Base-by-base conservation (phyloP, 495 filamentous ascomycete genomes). In the Cercophora samala region DNA sequence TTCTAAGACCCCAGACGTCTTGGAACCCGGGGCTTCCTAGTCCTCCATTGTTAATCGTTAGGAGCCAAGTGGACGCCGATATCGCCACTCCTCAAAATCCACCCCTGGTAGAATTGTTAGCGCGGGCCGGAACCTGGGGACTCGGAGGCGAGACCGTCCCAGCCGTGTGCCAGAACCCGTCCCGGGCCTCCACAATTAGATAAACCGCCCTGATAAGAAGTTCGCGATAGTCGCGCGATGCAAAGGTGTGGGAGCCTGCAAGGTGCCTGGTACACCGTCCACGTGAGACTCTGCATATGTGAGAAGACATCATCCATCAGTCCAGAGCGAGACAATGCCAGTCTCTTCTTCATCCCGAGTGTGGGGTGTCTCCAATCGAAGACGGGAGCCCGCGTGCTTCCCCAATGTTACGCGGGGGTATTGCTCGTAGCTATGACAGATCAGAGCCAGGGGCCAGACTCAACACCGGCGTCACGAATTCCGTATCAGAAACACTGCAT, bases 131-230 rank as follows among this genome's bases (percentile, higher is more conserved):
- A 23, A 56, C 53, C 53, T 56, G 53, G 53, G 53, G 53, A 23
- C n/a, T 56, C 53, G n/a, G n/a, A 56, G 53, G n/a, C 53, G 22
- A 56, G n/a, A 46, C 37, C 37, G 37, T 46, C 37, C 37, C 37
- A 46, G 37, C 37, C 13, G 37, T 46, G 8, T 66, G 66, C 72
- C 73, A 69, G 73, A 68, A 18, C 67, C 55, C 11, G 19, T 19
- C 11, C 24, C 37, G 46, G 32, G 64, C 65, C 23, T 61, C 68
- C 63, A 75, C 26, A 11, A 32, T 76, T 77, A 75, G 67, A 71
- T 75, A 76, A 74, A 73, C 55, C 67, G 62, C 70, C 22, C 69
- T 72, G 75, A 77, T 77, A 77, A 77, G 72, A 66, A 46, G 24
- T 29, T 62, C 5, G n/a, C 60, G 25, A 29, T 62, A 32, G 13